Base-by-base conservation (phyloP, 23 red algal genomes). In the Gracilaria caudata region DNA sequence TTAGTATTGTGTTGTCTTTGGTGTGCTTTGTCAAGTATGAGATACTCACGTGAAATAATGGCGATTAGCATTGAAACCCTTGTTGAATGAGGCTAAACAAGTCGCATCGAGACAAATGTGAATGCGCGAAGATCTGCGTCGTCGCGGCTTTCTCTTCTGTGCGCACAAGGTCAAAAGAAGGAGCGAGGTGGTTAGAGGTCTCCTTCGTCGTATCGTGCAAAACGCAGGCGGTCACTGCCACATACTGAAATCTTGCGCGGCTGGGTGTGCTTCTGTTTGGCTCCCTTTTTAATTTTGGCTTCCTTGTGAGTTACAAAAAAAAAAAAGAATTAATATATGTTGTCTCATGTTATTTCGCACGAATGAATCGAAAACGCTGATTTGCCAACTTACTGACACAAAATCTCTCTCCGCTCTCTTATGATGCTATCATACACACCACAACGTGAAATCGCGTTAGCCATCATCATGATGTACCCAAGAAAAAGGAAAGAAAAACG, bases 61-160 rank as follows among this genome's bases (percentile, higher is more conserved):
- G 0, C 70, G 70, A 14, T 75, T 75, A 8, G 70, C 70, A 49
- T 75, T 75, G 38, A 75, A 75, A 17, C 70, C 70, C 24, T 75
- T 75, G 38, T 75, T 75, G 70, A 75, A 75, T 5, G 70, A 75
- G 2, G 70, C 70, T 29, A 75, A 26, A 16, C 70, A 75, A 2
- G 29, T 45, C 49, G 25, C 33, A 75, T 75, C 38, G 7, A 75
- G 39, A 34, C 70, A 75, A 1, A 75, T 75, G 33, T 75, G 70
- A 43, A 75, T 49, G 47, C 70, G 70, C 16, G 70, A 24, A 47
- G 70, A 46, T 10, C 70, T 43, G 28, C 21, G 39, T 11, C 70
- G 70, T 19, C 70, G 47, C 39, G 33, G 0, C 49, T 49, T 75
- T 38, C 38, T 43, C 43, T 75, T 75, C 70, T 45, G 21, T 14